phyloP scores from a whole-genome alignment of 495 filamentous ascomycete genomes.

The Lasiosphaeria miniovina region DNA sequence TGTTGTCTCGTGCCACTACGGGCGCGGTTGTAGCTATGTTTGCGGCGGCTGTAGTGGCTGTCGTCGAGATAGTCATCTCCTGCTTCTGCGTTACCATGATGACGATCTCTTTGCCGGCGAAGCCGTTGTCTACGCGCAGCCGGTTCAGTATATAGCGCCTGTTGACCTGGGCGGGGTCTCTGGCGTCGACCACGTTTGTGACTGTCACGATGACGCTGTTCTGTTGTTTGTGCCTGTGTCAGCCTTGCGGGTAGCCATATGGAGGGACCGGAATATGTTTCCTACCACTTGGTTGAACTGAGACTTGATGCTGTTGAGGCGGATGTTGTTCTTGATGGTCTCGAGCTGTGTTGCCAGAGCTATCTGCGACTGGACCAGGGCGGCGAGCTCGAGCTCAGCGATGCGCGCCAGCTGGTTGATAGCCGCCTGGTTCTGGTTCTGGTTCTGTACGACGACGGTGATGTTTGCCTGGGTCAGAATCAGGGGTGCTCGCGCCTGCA shows the following conservation, averaged over 20 bases:
- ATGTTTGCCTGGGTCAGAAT: constrained; percentile 28
- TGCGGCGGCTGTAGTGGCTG: constrained; percentile 17
- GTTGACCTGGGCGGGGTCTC: constrained; percentile 22
- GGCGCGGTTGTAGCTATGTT: constrained; percentile 3
- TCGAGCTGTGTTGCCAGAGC: constrained; percentile 31
- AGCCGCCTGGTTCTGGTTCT: constrained; percentile 19
- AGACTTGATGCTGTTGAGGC: constrained; percentile 34
- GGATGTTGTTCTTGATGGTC: constrained; percentile 39
- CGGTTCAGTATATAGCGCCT: constrained; percentile 37
- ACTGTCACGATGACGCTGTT: constrained; percentile 38
- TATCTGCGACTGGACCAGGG: constrained; percentile 34
- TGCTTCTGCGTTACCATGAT: constrained; percentile 34
- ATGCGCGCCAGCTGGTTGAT: constrained; percentile 29
- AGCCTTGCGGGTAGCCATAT: constrained; percentile 2
- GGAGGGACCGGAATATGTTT: background rate
- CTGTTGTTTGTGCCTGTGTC: constrained; percentile 11
- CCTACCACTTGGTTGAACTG: constrained; percentile 35
- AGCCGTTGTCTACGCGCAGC: constrained; percentile 33
- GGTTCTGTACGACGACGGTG: constrained; percentile 23
- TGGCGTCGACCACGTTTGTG: constrained; percentile 32
- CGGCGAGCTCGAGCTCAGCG: constrained; percentile 34
- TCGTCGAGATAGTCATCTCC: constrained; percentile 32
- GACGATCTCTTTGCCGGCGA: constrained; percentile 29
- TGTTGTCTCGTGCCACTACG: constrained; percentile 10
- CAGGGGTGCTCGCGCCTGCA: constrained; percentile 18